These are phyloP conservation scores for Termitomyces sp. DNA, from an alignment of 768 basidiomycete genomes.

Conservation along the genomic window DNA sequence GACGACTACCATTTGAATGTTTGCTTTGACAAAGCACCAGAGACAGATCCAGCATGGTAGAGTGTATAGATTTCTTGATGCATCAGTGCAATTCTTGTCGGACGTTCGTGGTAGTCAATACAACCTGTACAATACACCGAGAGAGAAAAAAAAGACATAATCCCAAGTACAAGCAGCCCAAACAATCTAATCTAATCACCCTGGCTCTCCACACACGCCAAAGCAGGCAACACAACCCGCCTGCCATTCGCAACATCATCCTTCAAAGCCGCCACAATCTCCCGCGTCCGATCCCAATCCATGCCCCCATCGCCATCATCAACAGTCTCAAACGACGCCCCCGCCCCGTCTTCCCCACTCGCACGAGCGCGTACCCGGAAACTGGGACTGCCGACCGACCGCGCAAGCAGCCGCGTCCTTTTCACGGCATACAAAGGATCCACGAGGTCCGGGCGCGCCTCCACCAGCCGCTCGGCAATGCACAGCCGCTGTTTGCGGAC, in stretches of 20 bases:
- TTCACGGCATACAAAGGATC: conserved; percentile 23
- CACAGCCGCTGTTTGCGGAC: conserved; percentile 18
- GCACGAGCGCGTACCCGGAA: background rate
- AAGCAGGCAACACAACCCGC: conserved; percentile 22
- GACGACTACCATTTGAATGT: conserved; percentile 18
- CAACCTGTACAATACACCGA: background rate
- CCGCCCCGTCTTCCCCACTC: background rate
- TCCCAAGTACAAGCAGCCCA: background rate
- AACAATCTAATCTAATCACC: background rate
- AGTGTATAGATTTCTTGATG: background rate
- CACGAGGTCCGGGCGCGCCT: conserved; percentile 39
- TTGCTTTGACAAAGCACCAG: conserved; percentile 20
- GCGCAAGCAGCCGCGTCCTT: conserved; percentile 17
- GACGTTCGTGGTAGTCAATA: background rate
- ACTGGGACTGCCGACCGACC: conserved; percentile 1
- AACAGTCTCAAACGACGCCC: conserved; percentile 19
- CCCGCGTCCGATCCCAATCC: conserved; percentile 31
- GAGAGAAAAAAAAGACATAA: background rate
- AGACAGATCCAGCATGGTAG: conserved; percentile 18
- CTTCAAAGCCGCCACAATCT: conserved; percentile 24
- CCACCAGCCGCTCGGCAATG: conserved; percentile 35
- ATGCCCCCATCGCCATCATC: conserved; percentile 24
- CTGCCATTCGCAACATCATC: conserved; percentile 23
- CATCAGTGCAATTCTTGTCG: background rate
- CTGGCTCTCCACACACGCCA: conserved; percentile 26